Percentiles rank a stretch among this genome's conserved stretches.
These are phyloP conservation scores for Prosopis cineraria DNA, from an alignment of 306 rosid genomes.

Conservation along the genomic window DNA sequence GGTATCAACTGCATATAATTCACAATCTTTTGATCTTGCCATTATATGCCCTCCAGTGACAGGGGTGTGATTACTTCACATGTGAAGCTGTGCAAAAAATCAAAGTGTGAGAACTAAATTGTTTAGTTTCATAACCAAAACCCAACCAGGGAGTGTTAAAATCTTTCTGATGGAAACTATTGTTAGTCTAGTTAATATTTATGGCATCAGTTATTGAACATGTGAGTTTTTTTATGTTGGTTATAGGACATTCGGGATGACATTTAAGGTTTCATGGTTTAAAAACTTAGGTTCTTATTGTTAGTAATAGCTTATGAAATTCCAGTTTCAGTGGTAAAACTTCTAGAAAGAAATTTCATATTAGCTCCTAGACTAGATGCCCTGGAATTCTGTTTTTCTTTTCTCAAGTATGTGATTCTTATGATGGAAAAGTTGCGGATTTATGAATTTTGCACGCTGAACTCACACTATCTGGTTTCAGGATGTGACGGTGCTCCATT, in stretches of 20 bases:
- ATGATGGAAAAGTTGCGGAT: slow-evolving; percentile 13
- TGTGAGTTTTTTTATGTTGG: slow-evolving; percentile 1
- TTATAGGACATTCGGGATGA: neutral
- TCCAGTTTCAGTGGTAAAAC: slow-evolving; percentile 1
- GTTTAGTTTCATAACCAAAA: slow-evolving; percentile 8
- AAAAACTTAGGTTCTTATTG: slow-evolving; percentile 10
- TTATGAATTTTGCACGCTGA: slow-evolving; percentile 10
- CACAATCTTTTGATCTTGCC: slow-evolving; percentile 2
- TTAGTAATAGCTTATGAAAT: slow-evolving; percentile 20
- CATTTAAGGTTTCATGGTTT: slow-evolving; percentile 12
- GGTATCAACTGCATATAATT: slow-evolving; percentile 22
- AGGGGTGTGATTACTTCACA: slow-evolving; percentile 4
- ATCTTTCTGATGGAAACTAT: neutral
- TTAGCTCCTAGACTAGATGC: slow-evolving; percentile 20
- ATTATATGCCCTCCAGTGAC: slow-evolving; percentile 13
- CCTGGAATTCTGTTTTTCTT: slow-evolving; percentile 14
- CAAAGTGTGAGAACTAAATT: neutral
- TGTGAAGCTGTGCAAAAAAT: slow-evolving; percentile 10
- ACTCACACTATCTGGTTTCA: slow-evolving; percentile 29
- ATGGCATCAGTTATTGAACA: slow-evolving; percentile 1
- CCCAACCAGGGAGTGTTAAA: neutral
- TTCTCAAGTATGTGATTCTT: neutral
- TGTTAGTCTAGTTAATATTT: neutral
- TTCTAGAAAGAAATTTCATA: slow-evolving; percentile 16
- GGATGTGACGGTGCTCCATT: slow-evolving; percentile 63